A percentile compares a stretch with the other conserved stretches of the same genome.
Conservation (phyloP, 257 asterid species). For the Phtheirospermum japonicum region DNA sequence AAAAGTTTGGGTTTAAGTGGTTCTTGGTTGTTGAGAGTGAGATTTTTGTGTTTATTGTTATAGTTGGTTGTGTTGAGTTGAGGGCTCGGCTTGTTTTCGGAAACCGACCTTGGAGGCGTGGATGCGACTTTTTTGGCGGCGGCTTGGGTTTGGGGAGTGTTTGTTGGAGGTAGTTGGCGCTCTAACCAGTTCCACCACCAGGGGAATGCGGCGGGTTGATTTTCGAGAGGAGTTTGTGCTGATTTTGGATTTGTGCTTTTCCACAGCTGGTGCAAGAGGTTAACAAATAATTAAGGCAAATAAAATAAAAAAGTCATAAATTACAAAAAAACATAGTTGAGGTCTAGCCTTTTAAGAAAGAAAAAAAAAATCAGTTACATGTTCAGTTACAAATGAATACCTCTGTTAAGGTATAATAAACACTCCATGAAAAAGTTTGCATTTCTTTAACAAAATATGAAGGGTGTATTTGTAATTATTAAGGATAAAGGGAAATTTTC, state of each 20-base stretch:
- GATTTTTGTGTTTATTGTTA: conserved; percentile 20
- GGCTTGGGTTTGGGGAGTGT: background rate
- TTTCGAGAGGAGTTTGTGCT: conserved; percentile 39
- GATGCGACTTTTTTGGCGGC: conserved; percentile 24
- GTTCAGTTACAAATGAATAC: no score
- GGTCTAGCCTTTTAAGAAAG: no score
- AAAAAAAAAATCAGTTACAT: no score
- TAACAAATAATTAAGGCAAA: background rate
- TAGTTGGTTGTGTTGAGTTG: conserved; percentile 31
- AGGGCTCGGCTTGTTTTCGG: conserved; percentile 59
- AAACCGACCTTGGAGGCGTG: conserved; percentile 62
- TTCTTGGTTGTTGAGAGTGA: conserved; percentile 36
- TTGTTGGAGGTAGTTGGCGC: conserved; percentile 46
- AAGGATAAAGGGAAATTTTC: no score
- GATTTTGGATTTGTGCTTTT: conserved; percentile 45
- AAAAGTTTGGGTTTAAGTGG: conserved; percentile 41
- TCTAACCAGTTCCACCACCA: conserved; percentile 97
- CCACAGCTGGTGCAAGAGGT: conserved; percentile 50
- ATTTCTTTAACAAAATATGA: no score
- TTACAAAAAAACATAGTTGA: no score
- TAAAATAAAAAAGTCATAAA: no score
- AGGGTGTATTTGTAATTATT: no score
- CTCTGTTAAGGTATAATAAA: no score
- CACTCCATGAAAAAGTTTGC: no score
- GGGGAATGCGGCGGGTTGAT: conserved; percentile 63